Base-by-base conservation (phyloP, 331 rosid species). In the Acacia pycnantha region DNA sequence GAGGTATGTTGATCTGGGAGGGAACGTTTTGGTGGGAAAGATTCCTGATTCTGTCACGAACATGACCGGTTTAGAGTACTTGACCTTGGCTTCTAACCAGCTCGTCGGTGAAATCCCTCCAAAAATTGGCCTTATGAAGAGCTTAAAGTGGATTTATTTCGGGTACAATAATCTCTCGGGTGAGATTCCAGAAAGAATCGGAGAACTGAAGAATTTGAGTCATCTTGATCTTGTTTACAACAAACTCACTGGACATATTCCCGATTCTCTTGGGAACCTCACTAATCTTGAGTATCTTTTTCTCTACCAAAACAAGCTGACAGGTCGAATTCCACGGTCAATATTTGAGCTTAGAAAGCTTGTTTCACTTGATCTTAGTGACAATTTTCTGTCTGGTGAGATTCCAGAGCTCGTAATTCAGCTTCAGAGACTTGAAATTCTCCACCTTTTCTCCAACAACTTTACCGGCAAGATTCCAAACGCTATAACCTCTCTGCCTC, bases 221-320 rank as follows among this genome's bases (percentile, higher is more conserved):
- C 99, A 96, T 83, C 94, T 96, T 14, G 93, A 96, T 81, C 92
- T 96, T 68, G 98, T 92, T 12, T 96, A 90, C 90, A 96, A 96
- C 90, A 92, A 90, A 19, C 90, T 96, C 88, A 86, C 90, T 0
- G 99, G 98, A 58, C n/a, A 50, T 18, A 91, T 96, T 77, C 99
- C 99, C 11, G 73, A 65, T 8, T 89, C 98, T 37, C 58, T 96
- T 0, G 97, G 95, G 37, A 82, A 89, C 85, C 98, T 96, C 58
- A 78, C 83, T 4, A 21, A 81, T 68, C 97, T 96, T 64, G 85
- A 81, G 48, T 90, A 91, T 84, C 90, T 96, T 19, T 96, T 94
- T 75, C 97, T 96, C 79, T 96, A 92, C 84, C 89, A 87, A 80
- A 96, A 96, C 92, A 87, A 86, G 76, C 92, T 96, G 50, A 80